Base-by-base conservation (phyloP, 108 stramenopile species). In the Pelagomonas calceolata region DNA sequence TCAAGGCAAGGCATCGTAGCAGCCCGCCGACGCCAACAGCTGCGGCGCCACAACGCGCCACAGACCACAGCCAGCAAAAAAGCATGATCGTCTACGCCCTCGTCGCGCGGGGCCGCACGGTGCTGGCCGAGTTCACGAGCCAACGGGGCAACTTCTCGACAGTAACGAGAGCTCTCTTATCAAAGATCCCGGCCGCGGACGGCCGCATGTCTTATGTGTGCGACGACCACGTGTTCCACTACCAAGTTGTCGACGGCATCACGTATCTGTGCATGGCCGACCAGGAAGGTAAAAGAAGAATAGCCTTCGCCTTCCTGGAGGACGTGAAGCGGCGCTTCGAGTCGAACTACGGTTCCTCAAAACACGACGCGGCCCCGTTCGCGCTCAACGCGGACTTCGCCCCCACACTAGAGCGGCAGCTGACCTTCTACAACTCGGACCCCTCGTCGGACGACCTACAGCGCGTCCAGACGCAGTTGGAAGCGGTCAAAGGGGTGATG, bases 141-240 rank as follows among this genome's bases (percentile, higher is more conserved):
- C 85, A 92, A 35, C 87, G 89, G 34, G 95, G 94, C 88, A 99
- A 99, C 78, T 99, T 99, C 68, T 95, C 99, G 14, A 97, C 97
- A 0, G 91, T 99, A 15, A 97, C 99, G 0, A 79, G 97, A 45
- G 93, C 97, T 5, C 83, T 99, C 26, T 82, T 99, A 30, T 86
- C 88, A 34, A 95, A 95, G 34, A 98, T 99, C 68, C 92, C 93
- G 9, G 73, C 78, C 14, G 74, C 79, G 63, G 95, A 94, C 84
- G 86, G 88, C n/a, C 79, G 82, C 34, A 89, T 90, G 90, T 90
- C 90, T 32, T 93, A 89, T 75, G 85, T 82, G 65, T 85, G 87
- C 65, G 85, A 88, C 75, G 68, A 78, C 44, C 75, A 81, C 66
- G 69, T 82, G 36, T 98, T 98, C 83, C 96, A 98, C 73, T 98